phyloP scores from a whole-genome alignment of 139 green algal genomes.

The Ettlia oleoabundans region DNA sequence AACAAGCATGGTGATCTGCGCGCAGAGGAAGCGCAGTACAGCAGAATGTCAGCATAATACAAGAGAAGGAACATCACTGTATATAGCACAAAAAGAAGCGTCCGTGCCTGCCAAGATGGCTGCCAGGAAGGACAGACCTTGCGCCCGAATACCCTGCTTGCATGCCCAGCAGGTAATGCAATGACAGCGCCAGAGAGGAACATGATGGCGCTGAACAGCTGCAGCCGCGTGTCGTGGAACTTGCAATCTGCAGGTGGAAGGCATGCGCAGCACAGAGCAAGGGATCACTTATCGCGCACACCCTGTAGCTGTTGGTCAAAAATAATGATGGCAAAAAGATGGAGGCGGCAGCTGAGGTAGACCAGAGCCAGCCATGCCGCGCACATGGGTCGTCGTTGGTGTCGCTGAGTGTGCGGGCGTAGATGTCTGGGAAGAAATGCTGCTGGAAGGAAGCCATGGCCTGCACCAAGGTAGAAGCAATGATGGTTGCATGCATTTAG shows the following conservation, averaged over 20 bases:
- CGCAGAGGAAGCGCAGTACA: no score
- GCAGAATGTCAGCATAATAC: no score
- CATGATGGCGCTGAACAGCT: slow-evolving; percentile 76
- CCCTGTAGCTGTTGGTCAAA: no score
- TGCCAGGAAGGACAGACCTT: slow-evolving; percentile 22
- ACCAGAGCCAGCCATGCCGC: background rate
- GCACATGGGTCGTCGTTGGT: slow-evolving; percentile 16
- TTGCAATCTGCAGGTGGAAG: slow-evolving; percentile 30
- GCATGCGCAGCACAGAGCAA: background rate
- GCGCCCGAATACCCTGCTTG: slow-evolving; percentile 46
- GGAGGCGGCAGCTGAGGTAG: background rate
- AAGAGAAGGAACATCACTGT: no score
- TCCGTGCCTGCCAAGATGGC: no score
- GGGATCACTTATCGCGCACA: background rate
- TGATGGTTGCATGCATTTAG: no score
- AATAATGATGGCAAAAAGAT: no score
- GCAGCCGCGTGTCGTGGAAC: slow-evolving; percentile 64
- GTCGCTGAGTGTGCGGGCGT: background rate
- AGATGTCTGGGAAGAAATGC: slow-evolving; percentile 39
- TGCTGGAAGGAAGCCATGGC: slow-evolving; percentile 25
- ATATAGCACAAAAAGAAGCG: no score
- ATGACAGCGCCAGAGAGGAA: slow-evolving; percentile 56
- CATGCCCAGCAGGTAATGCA: slow-evolving; percentile 28
- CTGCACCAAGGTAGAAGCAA: background rate
- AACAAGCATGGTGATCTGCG: slow-evolving; percentile 55